These are phyloP conservation scores for Globisporangium abappressorium DNA, from an alignment of 352 stramenopile species.

Conservation along the genomic window DNA sequence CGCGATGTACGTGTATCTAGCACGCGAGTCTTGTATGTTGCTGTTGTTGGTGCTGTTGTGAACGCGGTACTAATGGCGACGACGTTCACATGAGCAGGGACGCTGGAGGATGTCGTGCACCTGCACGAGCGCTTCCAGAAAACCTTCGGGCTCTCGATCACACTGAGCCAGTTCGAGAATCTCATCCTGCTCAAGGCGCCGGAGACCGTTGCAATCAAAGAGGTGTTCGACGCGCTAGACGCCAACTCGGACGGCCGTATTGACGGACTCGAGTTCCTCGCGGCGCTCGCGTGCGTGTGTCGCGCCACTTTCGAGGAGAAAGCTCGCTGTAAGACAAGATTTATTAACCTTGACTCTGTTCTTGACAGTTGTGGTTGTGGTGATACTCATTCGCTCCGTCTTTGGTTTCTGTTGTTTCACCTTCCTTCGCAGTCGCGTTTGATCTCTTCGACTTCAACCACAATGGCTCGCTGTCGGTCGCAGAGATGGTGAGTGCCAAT, in stretches of 20 bases:
- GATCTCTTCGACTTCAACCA: slow-evolving; percentile 81
- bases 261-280: slow-evolving; percentile 77
- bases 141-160: slow-evolving; percentile 74
- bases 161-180: slow-evolving; percentile 69
- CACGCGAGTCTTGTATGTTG: too few relatives aligned
- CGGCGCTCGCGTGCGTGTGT: slow-evolving; percentile 64
- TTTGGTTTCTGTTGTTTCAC: too few relatives aligned
- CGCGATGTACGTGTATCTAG: slow-evolving; percentile 43
- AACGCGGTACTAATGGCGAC: background rate
- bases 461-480: slow-evolving; percentile 69
- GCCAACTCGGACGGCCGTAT: slow-evolving; percentile 71
- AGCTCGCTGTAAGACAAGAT: slow-evolving; percentile 49
- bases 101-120: slow-evolving; percentile 59
- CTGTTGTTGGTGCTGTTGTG: background rate
- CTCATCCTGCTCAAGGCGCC: slow-evolving; percentile 63
- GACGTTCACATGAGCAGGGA: slow-evolving; percentile 36
- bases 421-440: slow-evolving; percentile 42
- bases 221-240: slow-evolving; percentile 77
- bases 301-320: slow-evolving; percentile 80
- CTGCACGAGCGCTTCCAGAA: slow-evolving; percentile 65
- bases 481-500: slow-evolving; percentile 48
- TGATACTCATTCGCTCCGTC: background rate
- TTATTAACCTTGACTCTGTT: too few relatives aligned
- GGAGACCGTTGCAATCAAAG: slow-evolving; percentile 54
- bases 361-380: background rate